Evolutionary conservation across 495 filamentous ascomycete genomes (phyloP).

Genomic region (Cudoniella acicularis): DNA sequence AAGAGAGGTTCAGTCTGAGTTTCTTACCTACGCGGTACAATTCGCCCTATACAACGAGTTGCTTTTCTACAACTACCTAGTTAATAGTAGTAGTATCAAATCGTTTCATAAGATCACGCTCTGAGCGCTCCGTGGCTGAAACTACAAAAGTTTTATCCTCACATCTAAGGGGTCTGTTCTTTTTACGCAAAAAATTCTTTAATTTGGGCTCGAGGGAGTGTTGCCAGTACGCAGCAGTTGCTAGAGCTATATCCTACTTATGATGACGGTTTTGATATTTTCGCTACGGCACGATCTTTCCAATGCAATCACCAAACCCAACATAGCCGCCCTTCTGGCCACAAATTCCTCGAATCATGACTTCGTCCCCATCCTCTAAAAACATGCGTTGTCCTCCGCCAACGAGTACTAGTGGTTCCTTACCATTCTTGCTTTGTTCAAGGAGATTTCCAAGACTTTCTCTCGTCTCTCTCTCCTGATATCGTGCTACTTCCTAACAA

Average conservation of each 20-base stretch:
- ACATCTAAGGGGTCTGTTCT: slow-evolving; percentile 5
- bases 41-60: neutral
- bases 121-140: neutral
- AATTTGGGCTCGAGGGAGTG: slow-evolving; percentile 13
- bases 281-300: no score
- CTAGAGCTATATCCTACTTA: neutral
- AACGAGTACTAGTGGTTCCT: neutral
- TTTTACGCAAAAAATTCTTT: slow-evolving; percentile 8
- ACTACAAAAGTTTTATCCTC: slow-evolving; percentile 12
- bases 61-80: slow-evolving; percentile 2
- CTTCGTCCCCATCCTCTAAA: neutral
- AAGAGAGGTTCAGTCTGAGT: neutral
- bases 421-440: neutral
- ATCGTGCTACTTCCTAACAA: neutral
- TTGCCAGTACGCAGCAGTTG: slow-evolving; percentile 27
- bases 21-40: neutral
- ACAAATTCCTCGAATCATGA: neutral
- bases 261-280: no score
- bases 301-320: neutral
- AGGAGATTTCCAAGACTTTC: neutral
- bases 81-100: neutral
- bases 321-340: neutral
- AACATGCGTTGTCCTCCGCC: neutral
- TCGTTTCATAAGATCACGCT: slow-evolving; percentile 5
- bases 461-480: neutral